Conservation (phyloP, 805 yeast genomes). For the Limtongia smithiae region DNA sequence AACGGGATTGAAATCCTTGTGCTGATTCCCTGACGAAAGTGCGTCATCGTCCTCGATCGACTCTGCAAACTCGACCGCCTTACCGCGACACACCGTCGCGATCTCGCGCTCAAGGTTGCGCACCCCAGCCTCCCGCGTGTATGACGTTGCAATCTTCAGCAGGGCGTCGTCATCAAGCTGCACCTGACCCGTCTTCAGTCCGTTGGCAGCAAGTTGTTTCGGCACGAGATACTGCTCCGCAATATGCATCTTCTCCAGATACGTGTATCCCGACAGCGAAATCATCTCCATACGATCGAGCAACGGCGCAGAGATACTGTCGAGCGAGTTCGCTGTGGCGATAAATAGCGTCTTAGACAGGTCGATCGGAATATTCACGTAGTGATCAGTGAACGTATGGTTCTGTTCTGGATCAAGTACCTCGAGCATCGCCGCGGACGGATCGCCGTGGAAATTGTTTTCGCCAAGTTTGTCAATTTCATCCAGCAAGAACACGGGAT, state of each 20-base stretch:
- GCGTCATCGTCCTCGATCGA: slow-evolving; percentile 33
- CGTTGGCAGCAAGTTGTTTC: slow-evolving; percentile 67
- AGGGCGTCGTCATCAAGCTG: slow-evolving; percentile 52
- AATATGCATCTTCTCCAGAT: slow-evolving; percentile 69
- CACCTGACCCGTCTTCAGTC: slow-evolving; percentile 49
- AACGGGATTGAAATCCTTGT: slow-evolving; percentile 38
- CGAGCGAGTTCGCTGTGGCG: slow-evolving; percentile 80
- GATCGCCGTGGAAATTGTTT: slow-evolving; percentile 69
- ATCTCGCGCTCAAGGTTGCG: slow-evolving; percentile 71
- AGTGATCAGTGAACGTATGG: slow-evolving; percentile 70
- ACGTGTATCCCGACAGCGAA: slow-evolving; percentile 73
- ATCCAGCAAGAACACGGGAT: slow-evolving; percentile 78
- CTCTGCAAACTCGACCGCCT: slow-evolving; percentile 66
- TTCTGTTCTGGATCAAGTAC: slow-evolving; percentile 91
- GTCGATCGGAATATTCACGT: slow-evolving; percentile 80
- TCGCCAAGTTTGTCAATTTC: slow-evolving; percentile 79
- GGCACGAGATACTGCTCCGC: slow-evolving; percentile 69
- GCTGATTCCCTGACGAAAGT: slow-evolving; percentile 6
- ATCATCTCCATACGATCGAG: slow-evolving; percentile 82
- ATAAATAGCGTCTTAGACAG: slow-evolving; percentile 75
- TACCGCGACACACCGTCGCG: slow-evolving; percentile 73
- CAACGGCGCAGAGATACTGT: slow-evolving; percentile 68
- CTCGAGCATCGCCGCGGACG: slow-evolving; percentile 83
- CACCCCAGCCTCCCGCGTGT: slow-evolving; percentile 85
- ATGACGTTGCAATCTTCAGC: slow-evolving; percentile 58